phyloP scores from a whole-genome alignment of 306 rosid genomes.

The Gastrolobium villosum region DNA sequence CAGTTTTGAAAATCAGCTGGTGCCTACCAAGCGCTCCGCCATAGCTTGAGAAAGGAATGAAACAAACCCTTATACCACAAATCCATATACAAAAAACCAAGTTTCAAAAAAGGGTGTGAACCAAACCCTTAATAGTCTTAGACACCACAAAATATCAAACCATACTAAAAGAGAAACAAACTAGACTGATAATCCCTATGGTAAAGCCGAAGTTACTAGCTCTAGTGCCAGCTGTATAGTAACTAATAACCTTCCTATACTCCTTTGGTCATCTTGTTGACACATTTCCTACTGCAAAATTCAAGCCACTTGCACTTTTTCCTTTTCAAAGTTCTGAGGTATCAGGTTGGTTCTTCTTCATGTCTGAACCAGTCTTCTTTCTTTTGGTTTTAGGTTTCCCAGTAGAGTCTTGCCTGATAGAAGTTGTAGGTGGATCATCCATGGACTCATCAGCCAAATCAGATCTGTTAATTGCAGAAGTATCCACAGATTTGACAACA shows the following conservation, averaged over 20 bases:
- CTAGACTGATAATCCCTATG: slow-evolving; percentile 31
- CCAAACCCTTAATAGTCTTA: slow-evolving; percentile 19
- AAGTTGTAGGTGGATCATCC: slow-evolving; percentile 37
- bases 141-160: slow-evolving; percentile 29
- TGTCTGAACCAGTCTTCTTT: slow-evolving; percentile 37
- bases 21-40: too few relatives aligned
- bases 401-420: slow-evolving; percentile 24
- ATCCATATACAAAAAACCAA: not conserved
- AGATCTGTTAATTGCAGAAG: slow-evolving; percentile 23
- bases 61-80: not conserved
- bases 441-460: slow-evolving; percentile 25
- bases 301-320: slow-evolving; percentile 4
- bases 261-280: slow-evolving; percentile 24
- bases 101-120: slow-evolving; percentile 9
- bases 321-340: slow-evolving; percentile 28
- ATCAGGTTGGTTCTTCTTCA: slow-evolving; percentile 13
- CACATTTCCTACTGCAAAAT: slow-evolving; percentile 16
- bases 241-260: slow-evolving; percentile 14
- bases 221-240: not conserved
- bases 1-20: too few relatives aligned
- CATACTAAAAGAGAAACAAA: slow-evolving; percentile 11
- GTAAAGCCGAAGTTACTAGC: slow-evolving; percentile 44
- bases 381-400: slow-evolving; percentile 41
- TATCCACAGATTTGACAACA: slow-evolving; percentile 37
- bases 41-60: too few relatives aligned